Percentiles rank a stretch among this genome's conserved stretches.
These are phyloP conservation scores for Rhynchosporium agropyri DNA, from an alignment of 2,329 filamentous ascomycete species.

Conservation along the genomic window DNA sequence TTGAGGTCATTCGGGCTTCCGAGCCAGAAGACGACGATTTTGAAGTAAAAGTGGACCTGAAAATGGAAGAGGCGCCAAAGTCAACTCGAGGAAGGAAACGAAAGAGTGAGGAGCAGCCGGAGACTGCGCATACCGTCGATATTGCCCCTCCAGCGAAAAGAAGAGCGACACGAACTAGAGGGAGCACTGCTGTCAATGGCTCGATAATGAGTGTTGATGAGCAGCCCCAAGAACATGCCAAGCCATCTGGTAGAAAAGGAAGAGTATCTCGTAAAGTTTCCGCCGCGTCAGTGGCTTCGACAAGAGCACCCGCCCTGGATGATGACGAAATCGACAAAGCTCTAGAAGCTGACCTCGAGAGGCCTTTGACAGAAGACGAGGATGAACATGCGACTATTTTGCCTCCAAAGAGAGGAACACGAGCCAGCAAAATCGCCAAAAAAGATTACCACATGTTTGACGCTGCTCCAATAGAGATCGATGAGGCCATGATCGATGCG, in stretches of 20 bases:
- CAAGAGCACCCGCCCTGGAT: constrained; percentile 51
- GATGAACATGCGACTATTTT: constrained; percentile 35
- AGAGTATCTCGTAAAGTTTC: constrained; percentile 55
- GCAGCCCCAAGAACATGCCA: constrained; percentile 42
- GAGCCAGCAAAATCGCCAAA: constrained; percentile 28
- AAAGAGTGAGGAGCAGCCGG: constrained; percentile 34
- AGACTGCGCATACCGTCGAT: constrained; percentile 17
- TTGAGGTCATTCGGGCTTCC: constrained; percentile 49
- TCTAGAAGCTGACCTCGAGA: constrained; percentile 65
- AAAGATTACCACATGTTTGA: constrained; percentile 37
- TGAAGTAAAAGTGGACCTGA: constrained; percentile 36
- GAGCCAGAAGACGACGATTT: constrained; percentile 41
- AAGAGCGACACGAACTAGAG: constrained; percentile 43
- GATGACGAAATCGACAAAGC: constrained; percentile 69
- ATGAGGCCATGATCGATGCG: constrained; percentile 39
- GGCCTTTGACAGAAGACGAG: constrained; percentile 57
- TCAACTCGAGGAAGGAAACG: constrained; percentile 35
- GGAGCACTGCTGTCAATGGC: constrained; percentile 47
- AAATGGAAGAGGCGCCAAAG: constrained; percentile 36
- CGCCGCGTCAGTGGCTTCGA: constrained; percentile 48
- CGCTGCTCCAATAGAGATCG: constrained; percentile 32
- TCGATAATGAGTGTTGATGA: constrained; percentile 49
- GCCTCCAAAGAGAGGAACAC: constrained; percentile 24
- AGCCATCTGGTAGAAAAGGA: constrained; percentile 49
- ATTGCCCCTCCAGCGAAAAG: constrained; percentile 40